These are phyloP conservation scores for Dioscorea cayenensis DNA, from an alignment of 116 monocot species.

Conservation along the genomic window DNA sequence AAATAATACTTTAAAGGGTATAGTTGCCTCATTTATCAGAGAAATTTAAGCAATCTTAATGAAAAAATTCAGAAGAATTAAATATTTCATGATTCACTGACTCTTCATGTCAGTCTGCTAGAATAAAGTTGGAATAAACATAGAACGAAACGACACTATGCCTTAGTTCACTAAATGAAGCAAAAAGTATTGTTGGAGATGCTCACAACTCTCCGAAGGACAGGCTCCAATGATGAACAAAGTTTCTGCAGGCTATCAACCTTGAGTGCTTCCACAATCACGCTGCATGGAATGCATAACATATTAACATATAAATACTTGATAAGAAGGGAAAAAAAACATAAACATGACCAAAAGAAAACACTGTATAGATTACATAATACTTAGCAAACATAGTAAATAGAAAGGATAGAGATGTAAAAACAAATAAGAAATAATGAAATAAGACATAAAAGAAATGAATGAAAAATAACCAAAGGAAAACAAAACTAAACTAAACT, in stretches of 20 bases:
- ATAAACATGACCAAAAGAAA: neutral
- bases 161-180: neutral
- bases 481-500: neutral
- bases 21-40: neutral
- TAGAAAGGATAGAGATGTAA: neutral
- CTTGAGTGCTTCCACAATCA: slow-evolving; percentile 85
- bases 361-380: neutral
- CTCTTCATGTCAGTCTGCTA: neutral
- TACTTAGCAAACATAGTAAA: neutral
- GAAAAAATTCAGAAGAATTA: neutral
- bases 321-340: neutral
- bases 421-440: neutral
- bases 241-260: slow-evolving; percentile 76
- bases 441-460: neutral
- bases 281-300: slow-evolving; percentile 22
- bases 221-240: slow-evolving; percentile 72
- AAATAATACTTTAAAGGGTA: neutral
- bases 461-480: neutral
- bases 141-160: neutral
- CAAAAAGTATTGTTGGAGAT: neutral
- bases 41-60: neutral
- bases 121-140: neutral
- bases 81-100: neutral
- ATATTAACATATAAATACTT: neutral
- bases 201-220: slow-evolving; percentile 66